These are phyloP conservation scores for Colletotrichum costaricense DNA, from an alignment of 2,329 filamentous ascomycete species.

Conservation along the genomic window DNA sequence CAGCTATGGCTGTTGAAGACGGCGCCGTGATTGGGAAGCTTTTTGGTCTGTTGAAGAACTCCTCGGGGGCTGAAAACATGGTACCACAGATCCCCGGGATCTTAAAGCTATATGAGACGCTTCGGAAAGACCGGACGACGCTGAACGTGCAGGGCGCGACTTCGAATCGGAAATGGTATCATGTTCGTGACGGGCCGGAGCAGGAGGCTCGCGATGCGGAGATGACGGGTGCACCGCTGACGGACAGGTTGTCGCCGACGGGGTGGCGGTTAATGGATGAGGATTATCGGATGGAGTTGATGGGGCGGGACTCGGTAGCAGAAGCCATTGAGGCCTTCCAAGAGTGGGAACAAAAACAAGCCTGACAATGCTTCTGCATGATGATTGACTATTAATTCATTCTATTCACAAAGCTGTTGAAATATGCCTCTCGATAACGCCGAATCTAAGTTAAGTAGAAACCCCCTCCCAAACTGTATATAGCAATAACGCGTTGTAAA, in stretches of 20 bases:
- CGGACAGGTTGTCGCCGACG: neutral
- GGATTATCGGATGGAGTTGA: neutral
- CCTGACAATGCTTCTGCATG: neutral
- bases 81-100: constrained; percentile 1
- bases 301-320: constrained; percentile 1
- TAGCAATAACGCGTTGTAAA: neutral
- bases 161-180: constrained; percentile 28
- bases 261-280: constrained; percentile 15
- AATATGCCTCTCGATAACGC: neutral
- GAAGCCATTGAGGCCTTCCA: constrained; percentile 5
- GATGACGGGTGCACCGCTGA: neutral
- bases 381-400: neutral
- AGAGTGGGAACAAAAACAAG: neutral
- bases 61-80: neutral
- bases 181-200: constrained; percentile 17
- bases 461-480: neutral
- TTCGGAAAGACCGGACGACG: constrained; percentile 1
- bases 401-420: neutral
- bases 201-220: constrained; percentile 26
- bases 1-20: constrained; percentile 42
- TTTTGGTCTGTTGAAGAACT: constrained; percentile 39
- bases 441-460: neutral
- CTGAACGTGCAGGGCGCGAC: constrained; percentile 10
- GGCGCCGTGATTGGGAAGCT: constrained; percentile 39
- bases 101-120: constrained; percentile 7